Evolutionary conservation across 1,284 basidiomycete species (phyloP).

Genomic region (Tremellales sp.): DNA sequence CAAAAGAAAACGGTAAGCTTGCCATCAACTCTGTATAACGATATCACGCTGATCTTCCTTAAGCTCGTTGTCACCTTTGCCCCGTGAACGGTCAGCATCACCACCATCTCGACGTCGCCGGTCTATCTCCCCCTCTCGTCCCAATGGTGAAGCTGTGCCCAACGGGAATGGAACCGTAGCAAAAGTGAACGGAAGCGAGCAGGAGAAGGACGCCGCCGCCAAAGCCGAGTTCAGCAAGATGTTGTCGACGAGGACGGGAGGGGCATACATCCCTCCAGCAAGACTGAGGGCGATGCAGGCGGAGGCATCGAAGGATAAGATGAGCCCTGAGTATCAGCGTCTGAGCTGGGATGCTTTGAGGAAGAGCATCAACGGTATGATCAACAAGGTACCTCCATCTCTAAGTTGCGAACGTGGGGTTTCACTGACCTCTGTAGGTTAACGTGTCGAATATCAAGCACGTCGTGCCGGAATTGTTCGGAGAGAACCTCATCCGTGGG

Average conservation of each 20-base stretch:
- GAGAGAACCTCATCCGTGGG: conserved; percentile 86
- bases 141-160: conserved; percentile 1
- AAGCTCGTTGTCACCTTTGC: conserved; percentile 42
- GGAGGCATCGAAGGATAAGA: conserved; percentile 75
- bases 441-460: conserved; percentile 95
- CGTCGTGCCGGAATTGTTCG: conserved; percentile 88
- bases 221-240: conserved; percentile 74
- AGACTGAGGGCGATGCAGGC: conserved; percentile 85
- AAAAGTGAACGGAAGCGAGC: conserved; percentile 19
- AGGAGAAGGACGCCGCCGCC: conserved; percentile 58
- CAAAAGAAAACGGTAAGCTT: conserved; percentile 45
- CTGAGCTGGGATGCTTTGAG: conserved; percentile 96
- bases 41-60: not conserved
- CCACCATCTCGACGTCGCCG: conserved; percentile 44
- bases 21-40: not conserved
- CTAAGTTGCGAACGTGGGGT: not conserved
- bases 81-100: conserved; percentile 41
- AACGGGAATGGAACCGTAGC: conserved; percentile 47
- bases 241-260: conserved; percentile 70
- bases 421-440: conserved; percentile 50
- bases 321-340: conserved; percentile 87
- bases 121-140: conserved; percentile 27
- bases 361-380: conserved; percentile 98
- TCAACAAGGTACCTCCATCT: conserved; percentile 68
- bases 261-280: conserved; percentile 95